These are phyloP conservation scores for Ogataea kodamae DNA, from an alignment of 805 yeast species.

Conservation along the genomic window DNA sequence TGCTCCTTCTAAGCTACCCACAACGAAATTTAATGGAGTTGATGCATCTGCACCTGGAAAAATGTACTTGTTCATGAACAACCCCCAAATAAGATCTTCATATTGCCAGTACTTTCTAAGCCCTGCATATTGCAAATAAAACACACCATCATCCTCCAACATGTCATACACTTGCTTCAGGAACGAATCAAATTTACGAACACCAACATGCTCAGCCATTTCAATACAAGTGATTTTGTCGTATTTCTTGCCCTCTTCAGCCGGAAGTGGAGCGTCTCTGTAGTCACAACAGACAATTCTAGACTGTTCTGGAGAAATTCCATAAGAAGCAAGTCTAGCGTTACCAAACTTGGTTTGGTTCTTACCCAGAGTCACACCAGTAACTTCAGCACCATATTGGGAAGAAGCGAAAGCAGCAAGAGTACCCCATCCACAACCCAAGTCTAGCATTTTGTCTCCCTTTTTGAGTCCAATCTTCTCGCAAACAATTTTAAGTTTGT, in stretches of 20 bases:
- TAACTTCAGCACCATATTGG: slow-evolving; percentile 78
- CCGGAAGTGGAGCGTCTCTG: slow-evolving; percentile 82
- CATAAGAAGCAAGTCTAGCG: slow-evolving; percentile 61
- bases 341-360: slow-evolving; percentile 93
- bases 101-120: slow-evolving; percentile 91
- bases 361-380: slow-evolving; percentile 86
- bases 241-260: slow-evolving; percentile 48
- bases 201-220: slow-evolving; percentile 97
- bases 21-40: slow-evolving; percentile 84
- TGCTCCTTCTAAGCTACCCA: slow-evolving; percentile 69
- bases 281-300: slow-evolving; percentile 79
- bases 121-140: slow-evolving; percentile 86
- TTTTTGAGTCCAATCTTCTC: slow-evolving; percentile 72
- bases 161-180: slow-evolving; percentile 77
- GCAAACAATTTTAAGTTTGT: slow-evolving; percentile 82
- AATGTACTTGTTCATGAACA: slow-evolving; percentile 92
- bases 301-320: slow-evolving; percentile 65
- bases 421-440: slow-evolving; percentile 98
- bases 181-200: slow-evolving; percentile 74
- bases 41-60: slow-evolving; percentile 98
- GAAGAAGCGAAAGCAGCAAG: slow-evolving; percentile 80
- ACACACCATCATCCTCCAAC: slow-evolving; percentile 88
- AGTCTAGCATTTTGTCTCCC: slow-evolving; percentile 75
- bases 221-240: slow-evolving; percentile 87
- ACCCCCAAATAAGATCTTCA: slow-evolving; percentile 91